phyloP scores from a whole-genome alignment of 768 basidiomycete genomes.

The Punctularia strigosozonata region DNA sequence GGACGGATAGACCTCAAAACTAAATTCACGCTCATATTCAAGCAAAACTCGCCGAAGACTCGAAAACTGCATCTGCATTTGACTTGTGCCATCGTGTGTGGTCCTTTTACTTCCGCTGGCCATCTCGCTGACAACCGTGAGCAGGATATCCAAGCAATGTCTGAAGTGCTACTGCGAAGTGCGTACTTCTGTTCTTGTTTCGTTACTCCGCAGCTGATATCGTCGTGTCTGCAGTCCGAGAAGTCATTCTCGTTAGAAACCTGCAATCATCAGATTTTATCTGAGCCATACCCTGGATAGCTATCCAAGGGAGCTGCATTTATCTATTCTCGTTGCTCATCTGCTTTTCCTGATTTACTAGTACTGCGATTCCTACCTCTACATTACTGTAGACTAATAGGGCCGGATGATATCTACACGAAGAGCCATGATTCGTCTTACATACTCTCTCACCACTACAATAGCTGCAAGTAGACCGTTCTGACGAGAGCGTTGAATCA shows the following conservation, averaged over 20 bases:
- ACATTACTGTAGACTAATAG: too few relatives aligned
- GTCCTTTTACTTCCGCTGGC: slow-evolving; percentile 3
- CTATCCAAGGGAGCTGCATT: too few relatives aligned
- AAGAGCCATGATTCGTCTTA: too few relatives aligned
- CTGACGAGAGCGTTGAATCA: too few relatives aligned
- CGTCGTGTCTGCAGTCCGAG: slow-evolving; percentile 12
- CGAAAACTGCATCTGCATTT: slow-evolving; percentile 41
- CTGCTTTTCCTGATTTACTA: too few relatives aligned
- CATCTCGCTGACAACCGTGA: slow-evolving; percentile 1
- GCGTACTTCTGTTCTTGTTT: slow-evolving; percentile 11
- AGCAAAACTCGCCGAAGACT: slow-evolving; percentile 32
- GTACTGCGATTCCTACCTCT: too few relatives aligned
- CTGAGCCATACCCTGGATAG: slow-evolving; percentile 4
- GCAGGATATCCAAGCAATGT: slow-evolving; percentile 36
- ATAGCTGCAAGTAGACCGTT: too few relatives aligned
- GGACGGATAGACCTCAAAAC: slow-evolving; percentile 32
- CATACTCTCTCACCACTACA: too few relatives aligned
- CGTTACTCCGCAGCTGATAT: slow-evolving; percentile 1
- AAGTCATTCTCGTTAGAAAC: slow-evolving; percentile 12
- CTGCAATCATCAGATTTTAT: slow-evolving; percentile 13
- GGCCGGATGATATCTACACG: too few relatives aligned
- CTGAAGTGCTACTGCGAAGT: slow-evolving; percentile 36
- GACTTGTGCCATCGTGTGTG: slow-evolving; percentile 45
- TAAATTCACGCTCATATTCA: slow-evolving; percentile 37
- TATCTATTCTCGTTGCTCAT: too few relatives aligned